Conservation (phyloP, 169 alveolate species). For the Eimeria maxima region DNA sequence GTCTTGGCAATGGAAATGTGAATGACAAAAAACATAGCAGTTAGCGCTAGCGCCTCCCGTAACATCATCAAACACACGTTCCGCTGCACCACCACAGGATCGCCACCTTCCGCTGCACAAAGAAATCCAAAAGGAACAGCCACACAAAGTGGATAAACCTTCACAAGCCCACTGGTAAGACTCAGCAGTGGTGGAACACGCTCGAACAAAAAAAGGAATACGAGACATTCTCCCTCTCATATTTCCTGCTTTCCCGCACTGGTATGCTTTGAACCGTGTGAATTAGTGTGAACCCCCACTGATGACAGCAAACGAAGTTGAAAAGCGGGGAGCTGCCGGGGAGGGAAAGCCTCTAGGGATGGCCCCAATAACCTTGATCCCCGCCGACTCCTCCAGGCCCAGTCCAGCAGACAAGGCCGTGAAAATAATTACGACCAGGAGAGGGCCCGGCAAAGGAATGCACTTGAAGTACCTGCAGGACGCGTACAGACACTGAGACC, state of each 20-base stretch:
- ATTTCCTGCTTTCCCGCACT: too few relatives aligned
- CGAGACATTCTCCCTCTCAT: too few relatives aligned
- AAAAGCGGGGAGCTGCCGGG: constrained; percentile 69
- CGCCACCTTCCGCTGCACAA: constrained; percentile 69
- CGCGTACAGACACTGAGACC: not conserved
- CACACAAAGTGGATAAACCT: not conserved
- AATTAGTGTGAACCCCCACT: not conserved
- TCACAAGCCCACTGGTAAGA: not conserved
- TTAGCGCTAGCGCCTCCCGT: constrained; percentile 79
- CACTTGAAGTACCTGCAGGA: constrained; percentile 76
- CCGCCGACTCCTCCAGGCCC: constrained; percentile 37
- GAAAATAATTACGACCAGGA: constrained; percentile 72
- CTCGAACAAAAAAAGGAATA: too few relatives aligned
- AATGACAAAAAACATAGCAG: constrained; percentile 83
- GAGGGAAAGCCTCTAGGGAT: constrained; percentile 84
- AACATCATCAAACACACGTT: constrained; percentile 73
- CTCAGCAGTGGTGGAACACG: not conserved
- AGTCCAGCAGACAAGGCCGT: constrained; percentile 58
- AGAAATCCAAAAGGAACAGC: not conserved
- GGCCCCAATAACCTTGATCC: constrained; percentile 60
- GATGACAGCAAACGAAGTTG: constrained; percentile 40
- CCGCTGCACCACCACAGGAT: constrained; percentile 11
- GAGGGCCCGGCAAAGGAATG: constrained; percentile 81
- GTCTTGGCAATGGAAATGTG: constrained; percentile 84
- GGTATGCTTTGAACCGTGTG: too few relatives aligned